These are phyloP conservation scores for Phyllosticta ampelicida DNA, from an alignment of 2,329 filamentous ascomycete species.

Conservation along the genomic window DNA sequence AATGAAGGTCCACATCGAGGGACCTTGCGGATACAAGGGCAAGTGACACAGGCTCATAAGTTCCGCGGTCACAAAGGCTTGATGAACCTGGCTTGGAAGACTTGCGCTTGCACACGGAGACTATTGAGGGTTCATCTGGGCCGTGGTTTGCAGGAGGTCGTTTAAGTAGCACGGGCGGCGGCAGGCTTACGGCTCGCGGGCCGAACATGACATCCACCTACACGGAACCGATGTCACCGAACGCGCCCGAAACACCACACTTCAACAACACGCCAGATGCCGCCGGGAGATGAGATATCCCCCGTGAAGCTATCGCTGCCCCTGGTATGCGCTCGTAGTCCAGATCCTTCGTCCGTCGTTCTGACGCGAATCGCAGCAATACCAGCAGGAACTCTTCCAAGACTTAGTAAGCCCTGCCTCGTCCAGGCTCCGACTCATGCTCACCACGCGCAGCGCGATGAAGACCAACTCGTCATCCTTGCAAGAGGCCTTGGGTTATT, in stretches of 20 bases:
- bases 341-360: slow-evolving; percentile 3
- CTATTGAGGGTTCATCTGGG: background rate
- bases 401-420: slow-evolving; percentile 17
- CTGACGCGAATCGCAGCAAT: slow-evolving; percentile 45
- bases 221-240: slow-evolving; percentile 5
- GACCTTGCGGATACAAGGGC: background rate
- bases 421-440: slow-evolving; percentile 42
- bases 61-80: background rate
- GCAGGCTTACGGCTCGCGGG: background rate
- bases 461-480: slow-evolving; percentile 89
- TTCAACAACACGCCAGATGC: slow-evolving; percentile 18
- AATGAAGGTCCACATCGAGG: background rate
- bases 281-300: slow-evolving; percentile 29
- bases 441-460: slow-evolving; percentile 46
- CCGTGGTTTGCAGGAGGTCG: background rate
- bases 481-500: slow-evolving; percentile 86
- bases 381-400: slow-evolving; percentile 87
- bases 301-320: slow-evolving; percentile 75
- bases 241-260: background rate
- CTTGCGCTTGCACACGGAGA: background rate
- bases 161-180: background rate
- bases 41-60: background rate
- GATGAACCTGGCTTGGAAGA: background rate
- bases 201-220: background rate
- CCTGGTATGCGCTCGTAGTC: slow-evolving; percentile 39